Evolutionary conservation across 495 filamentous ascomycete genomes (phyloP).

Genomic region (Diplogelasinospora grovesii): DNA sequence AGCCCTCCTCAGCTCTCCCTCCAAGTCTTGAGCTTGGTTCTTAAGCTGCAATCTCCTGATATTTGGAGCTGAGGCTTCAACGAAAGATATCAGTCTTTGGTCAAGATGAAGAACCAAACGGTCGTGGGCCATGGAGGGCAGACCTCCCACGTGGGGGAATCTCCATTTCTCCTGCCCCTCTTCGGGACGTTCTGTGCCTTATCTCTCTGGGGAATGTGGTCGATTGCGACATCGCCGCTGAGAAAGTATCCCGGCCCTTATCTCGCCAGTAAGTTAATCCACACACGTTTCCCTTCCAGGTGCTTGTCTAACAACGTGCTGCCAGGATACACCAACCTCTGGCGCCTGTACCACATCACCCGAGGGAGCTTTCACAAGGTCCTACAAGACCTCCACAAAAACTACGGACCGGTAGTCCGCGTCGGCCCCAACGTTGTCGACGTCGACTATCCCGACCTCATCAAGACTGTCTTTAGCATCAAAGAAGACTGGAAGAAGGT

Average conservation of each 20-base stretch:
- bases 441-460: conserved; percentile 25
- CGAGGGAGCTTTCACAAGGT: conserved; percentile 11
- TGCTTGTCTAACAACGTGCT: background rate
- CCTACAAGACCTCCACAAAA: conserved; percentile 24
- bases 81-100: too few relatives aligned
- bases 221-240: too few relatives aligned
- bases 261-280: conserved; percentile 22
- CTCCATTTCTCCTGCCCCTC: too few relatives aligned
- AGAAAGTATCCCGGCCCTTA: conserved; percentile 29
- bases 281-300: background rate
- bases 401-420: conserved; percentile 34
- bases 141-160: too few relatives aligned
- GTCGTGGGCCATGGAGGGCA: too few relatives aligned
- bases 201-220: too few relatives aligned
- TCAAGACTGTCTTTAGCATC: conserved; percentile 17
- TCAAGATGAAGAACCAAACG: too few relatives aligned
- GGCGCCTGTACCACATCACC: conserved; percentile 14
- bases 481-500: conserved; percentile 20
- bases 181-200: too few relatives aligned
- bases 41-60: too few relatives aligned
- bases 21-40: too few relatives aligned
- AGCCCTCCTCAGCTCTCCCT: too few relatives aligned
- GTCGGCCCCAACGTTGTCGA: conserved; percentile 33
- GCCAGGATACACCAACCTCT: conserved; percentile 19
- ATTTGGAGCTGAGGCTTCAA: too few relatives aligned